Percentiles rank a stretch among this genome's conserved stretches.
phyloP scores from a whole-genome alignment of 2,329 filamentous ascomycete species.

The Diaporthe destruens region DNA sequence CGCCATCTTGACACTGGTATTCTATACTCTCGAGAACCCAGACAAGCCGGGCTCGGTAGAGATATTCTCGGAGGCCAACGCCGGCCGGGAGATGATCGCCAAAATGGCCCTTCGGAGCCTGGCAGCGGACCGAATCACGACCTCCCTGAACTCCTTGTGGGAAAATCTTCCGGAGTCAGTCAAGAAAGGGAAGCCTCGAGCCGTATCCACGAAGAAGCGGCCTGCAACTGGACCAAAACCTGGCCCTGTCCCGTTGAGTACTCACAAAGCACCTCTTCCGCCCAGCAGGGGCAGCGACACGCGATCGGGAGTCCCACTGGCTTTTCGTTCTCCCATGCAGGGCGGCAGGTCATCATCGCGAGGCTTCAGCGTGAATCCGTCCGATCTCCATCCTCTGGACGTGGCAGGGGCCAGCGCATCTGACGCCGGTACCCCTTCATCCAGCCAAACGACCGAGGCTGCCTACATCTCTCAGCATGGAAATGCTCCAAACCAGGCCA shows the following conservation, averaged over 20 bases:
- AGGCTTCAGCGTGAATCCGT: slow-evolving; percentile 55
- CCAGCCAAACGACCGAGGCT: slow-evolving; percentile 47
- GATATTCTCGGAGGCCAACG: slow-evolving; percentile 85
- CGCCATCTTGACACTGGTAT: slow-evolving; percentile 82
- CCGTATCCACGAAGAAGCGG: slow-evolving; percentile 66
- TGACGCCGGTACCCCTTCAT: slow-evolving; percentile 50
- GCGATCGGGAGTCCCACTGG: background rate
- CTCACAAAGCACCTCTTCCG: slow-evolving; percentile 27
- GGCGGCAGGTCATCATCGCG: slow-evolving; percentile 48
- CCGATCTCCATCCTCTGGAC: slow-evolving; percentile 61
- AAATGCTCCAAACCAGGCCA: slow-evolving; percentile 46
- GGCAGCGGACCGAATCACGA: slow-evolving; percentile 88
- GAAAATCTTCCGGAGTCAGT: slow-evolving; percentile 83
- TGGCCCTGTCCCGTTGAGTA: slow-evolving; percentile 46
- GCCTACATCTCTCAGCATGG: slow-evolving; percentile 38
- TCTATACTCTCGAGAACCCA: slow-evolving; percentile 84
- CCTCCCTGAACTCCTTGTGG: slow-evolving; percentile 81
- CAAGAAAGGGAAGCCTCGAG: slow-evolving; percentile 61
- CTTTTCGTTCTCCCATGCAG: slow-evolving; percentile 11
- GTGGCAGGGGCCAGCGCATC: slow-evolving; percentile 57
- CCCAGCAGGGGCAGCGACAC: slow-evolving; percentile 9
- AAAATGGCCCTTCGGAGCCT: slow-evolving; percentile 85
- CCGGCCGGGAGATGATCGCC: slow-evolving; percentile 85
- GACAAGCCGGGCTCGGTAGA: slow-evolving; percentile 81
- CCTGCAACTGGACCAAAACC: slow-evolving; percentile 62